Evolutionary conservation across 148 eudicot genomes (phyloP).

Genomic region (Beta vulgaris): DNA sequence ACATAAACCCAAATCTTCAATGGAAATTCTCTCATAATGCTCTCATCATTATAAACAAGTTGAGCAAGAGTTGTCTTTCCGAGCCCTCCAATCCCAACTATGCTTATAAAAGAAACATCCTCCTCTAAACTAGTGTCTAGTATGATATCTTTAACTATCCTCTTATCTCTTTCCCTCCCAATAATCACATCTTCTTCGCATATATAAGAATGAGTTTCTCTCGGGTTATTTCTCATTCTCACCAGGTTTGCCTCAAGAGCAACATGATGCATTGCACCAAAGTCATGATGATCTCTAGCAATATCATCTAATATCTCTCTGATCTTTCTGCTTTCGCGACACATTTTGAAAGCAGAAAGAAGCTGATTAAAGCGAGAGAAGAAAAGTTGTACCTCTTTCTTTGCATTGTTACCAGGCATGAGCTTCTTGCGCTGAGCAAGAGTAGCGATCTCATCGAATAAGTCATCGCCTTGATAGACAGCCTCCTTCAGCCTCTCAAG

Average conservation of each 20-base stretch:
- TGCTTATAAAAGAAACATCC: constrained; percentile 16
- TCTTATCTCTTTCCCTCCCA: constrained; percentile 31
- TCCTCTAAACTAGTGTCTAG: background rate
- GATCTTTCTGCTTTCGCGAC: background rate
- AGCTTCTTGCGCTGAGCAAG: background rate
- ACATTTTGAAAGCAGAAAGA: background rate
- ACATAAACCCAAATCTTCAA: constrained; percentile 35
- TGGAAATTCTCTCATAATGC: constrained; percentile 17
- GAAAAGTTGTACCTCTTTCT: background rate
- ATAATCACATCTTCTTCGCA: constrained; percentile 13
- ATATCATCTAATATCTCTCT: background rate
- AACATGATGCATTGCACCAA: background rate
- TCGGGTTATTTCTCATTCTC: no score
- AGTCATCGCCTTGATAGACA: background rate
- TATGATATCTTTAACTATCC: background rate
- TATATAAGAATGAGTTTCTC: constrained; percentile 26
- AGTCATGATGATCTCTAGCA: background rate
- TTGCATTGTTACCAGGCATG: background rate
- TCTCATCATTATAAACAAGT: constrained; percentile 24
- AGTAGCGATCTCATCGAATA: background rate
- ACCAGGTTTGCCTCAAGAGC: no score
- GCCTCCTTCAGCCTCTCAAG: background rate
- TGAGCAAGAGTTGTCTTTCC: constrained; percentile 39
- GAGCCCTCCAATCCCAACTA: constrained; percentile 37
- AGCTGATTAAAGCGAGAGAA: background rate